phyloP scores from a whole-genome alignment of 2,329 filamentous ascomycete genomes.

The Aspergillus sclerotialis region DNA sequence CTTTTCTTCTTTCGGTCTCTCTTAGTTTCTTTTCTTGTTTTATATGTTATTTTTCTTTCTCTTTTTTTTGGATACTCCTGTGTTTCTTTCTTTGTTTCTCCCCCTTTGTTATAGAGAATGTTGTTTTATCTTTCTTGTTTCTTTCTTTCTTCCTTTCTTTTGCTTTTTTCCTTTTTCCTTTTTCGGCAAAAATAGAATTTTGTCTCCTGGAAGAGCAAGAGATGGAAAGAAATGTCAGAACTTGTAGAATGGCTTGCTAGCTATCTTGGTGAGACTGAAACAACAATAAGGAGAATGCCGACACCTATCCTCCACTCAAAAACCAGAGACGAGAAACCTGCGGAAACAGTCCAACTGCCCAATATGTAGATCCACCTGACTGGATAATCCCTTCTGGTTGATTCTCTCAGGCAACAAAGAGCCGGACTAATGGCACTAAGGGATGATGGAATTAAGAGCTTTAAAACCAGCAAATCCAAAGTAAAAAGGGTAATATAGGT shows the following conservation, averaged over 20 bases:
- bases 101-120: slow-evolving; percentile 11
- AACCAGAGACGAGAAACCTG: slow-evolving; percentile 19
- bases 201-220: slow-evolving; percentile 25
- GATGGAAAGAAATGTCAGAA: slow-evolving; percentile 31
- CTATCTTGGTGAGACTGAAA: slow-evolving; percentile 36
- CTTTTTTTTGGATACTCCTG: slow-evolving; percentile 11
- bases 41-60: slow-evolving; percentile 8
- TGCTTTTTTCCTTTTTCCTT: slow-evolving; percentile 12
- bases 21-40: slow-evolving; percentile 6
- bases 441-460: not conserved
- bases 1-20: slow-evolving; percentile 9
- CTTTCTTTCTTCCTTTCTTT: slow-evolving; percentile 7
- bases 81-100: slow-evolving; percentile 11
- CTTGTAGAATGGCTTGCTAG: slow-evolving; percentile 41
- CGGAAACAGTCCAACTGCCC: slow-evolving; percentile 16
- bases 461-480: not conserved
- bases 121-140: slow-evolving; percentile 12
- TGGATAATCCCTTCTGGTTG: slow-evolving; percentile 12
- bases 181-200: slow-evolving; percentile 12
- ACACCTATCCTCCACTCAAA: slow-evolving; percentile 19
- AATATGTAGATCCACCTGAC: slow-evolving; percentile 17
- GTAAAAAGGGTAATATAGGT: not conserved
- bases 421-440: slow-evolving; percentile 6
- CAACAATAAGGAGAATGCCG: slow-evolving; percentile 30
- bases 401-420: slow-evolving; percentile 13